Percentiles rank a stretch among this genome's conserved stretches.
These are phyloP conservation scores for Xylariaceae sp. DNA, from an alignment of 2,329 filamentous ascomycete genomes.

Conservation along the genomic window DNA sequence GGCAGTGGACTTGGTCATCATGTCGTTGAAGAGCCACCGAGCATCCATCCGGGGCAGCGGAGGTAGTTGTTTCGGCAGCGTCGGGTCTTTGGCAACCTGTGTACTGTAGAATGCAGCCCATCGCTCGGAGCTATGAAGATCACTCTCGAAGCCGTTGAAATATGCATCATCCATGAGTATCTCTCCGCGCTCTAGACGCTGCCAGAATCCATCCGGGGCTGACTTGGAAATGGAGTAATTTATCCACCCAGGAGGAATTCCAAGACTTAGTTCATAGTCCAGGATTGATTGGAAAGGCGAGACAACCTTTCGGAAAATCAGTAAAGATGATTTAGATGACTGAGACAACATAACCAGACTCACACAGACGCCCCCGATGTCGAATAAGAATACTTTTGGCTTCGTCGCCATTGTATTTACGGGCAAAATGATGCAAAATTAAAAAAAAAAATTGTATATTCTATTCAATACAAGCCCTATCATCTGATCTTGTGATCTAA, in stretches of 20 bases:
- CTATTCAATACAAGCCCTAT: too few species aligned
- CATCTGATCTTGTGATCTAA: too few species aligned
- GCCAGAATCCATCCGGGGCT: conserved; percentile 79
- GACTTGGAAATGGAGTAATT: conserved; percentile 83
- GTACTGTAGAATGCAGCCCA: conserved; percentile 65
- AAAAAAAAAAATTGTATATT: too few species aligned
- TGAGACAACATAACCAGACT: conserved; percentile 41
- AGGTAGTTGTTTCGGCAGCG: conserved; percentile 44
- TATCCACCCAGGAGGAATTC: conserved; percentile 83
- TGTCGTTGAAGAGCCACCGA: conserved; percentile 78
- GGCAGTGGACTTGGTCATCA: conserved; percentile 71
- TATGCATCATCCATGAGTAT: conserved; percentile 71
- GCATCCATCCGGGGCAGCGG: conserved; percentile 70
- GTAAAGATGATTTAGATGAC: not conserved
- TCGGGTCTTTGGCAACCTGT: conserved; percentile 40
- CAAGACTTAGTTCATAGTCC: conserved; percentile 74
- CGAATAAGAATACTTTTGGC: conserved; percentile 82
- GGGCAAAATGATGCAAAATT: too few species aligned
- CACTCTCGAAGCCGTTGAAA: conserved; percentile 70
- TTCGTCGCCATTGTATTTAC: too few species aligned
- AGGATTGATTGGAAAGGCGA: conserved; percentile 92
- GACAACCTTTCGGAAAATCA: conserved; percentile 56
- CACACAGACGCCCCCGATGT: conserved; percentile 96
- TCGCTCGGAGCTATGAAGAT: conserved; percentile 61
- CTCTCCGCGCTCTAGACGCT: conserved; percentile 79